Percentiles rank a stretch among this genome's conserved stretches.
phyloP scores from a whole-genome alignment of 1,284 basidiomycete species.

The Trichosporon sp. region DNA sequence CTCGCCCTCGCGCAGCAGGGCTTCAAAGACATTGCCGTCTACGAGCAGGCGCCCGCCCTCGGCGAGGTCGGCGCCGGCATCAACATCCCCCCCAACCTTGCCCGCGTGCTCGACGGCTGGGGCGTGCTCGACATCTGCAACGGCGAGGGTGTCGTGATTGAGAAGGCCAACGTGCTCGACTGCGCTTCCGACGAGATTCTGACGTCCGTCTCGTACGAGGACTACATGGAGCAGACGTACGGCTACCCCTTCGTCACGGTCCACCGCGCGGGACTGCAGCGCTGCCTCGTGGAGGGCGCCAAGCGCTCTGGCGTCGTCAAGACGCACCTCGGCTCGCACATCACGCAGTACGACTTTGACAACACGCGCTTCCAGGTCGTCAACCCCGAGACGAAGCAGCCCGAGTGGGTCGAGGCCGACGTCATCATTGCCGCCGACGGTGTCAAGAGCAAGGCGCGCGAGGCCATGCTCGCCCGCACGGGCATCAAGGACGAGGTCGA shows the following conservation, averaged over 20 bases:
- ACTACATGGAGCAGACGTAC: conserved; percentile 46
- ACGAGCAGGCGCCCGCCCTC: conserved; percentile 40
- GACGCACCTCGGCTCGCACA: conserved; percentile 41
- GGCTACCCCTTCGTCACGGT: conserved; percentile 49
- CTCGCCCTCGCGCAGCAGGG: conserved; percentile 43
- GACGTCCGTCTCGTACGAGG: conserved; percentile 41
- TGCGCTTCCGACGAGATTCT: conserved; percentile 45
- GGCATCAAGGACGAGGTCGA: conserved; percentile 52
- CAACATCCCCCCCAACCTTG: conserved; percentile 49
- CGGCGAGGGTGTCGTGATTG: conserved; percentile 46
- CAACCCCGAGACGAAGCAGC: conserved; percentile 22
- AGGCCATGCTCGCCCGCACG: conserved; percentile 45
- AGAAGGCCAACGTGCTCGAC: conserved; percentile 45
- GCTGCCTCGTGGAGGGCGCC: conserved; percentile 43
- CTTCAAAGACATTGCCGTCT: conserved; percentile 45
- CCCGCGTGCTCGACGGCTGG: conserved; percentile 41
- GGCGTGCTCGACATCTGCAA: conserved; percentile 38
- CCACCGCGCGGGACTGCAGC: conserved; percentile 53
- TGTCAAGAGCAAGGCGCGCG: conserved; percentile 49
- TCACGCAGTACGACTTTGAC: conserved; percentile 50
- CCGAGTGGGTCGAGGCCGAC: conserved; percentile 51
- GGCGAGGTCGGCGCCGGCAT: conserved; percentile 52
- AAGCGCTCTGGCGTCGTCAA: conserved; percentile 41
- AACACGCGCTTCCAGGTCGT: conserved; percentile 44
- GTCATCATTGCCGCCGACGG: conserved; percentile 55